These are phyloP conservation scores for Polyporus arcularius DNA, from an alignment of 768 basidiomycete genomes.

Conservation along the genomic window DNA sequence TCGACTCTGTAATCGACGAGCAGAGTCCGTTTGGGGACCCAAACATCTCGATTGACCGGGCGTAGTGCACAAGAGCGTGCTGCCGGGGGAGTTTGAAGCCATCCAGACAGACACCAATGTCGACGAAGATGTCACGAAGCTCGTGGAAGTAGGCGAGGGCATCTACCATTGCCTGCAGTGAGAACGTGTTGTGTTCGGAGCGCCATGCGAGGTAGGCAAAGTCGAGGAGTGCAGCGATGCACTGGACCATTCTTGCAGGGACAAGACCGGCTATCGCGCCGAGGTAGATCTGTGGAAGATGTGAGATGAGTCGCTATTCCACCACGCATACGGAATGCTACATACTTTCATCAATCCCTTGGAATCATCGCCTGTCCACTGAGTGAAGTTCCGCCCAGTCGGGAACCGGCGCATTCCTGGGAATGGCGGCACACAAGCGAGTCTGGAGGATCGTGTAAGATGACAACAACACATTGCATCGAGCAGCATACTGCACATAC, in stretches of 20 bases:
- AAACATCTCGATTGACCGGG: slow-evolving; percentile 15
- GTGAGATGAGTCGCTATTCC: slow-evolving; percentile 16
- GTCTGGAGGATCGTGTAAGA: too few species aligned
- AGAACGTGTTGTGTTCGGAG: not conserved
- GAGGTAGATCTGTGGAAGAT: slow-evolving; percentile 22
- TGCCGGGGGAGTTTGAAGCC: slow-evolving; percentile 23
- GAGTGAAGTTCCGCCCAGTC: too few species aligned
- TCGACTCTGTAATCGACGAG: slow-evolving; percentile 28
- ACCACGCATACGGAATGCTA: slow-evolving; percentile 17
- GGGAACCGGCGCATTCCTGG: too few species aligned
- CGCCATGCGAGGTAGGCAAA: slow-evolving; percentile 25
- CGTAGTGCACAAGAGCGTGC: slow-evolving; percentile 23
- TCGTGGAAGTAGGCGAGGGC: slow-evolving; percentile 17
- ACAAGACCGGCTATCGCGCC: slow-evolving; percentile 17
- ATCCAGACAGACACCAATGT: slow-evolving; percentile 1
- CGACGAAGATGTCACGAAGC: slow-evolving; percentile 13
- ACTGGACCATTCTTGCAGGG: slow-evolving; percentile 12
- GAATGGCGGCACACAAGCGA: too few species aligned
- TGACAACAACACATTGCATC: too few species aligned
- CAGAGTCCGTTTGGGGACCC: slow-evolving; percentile 28
- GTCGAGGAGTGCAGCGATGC: slow-evolving; percentile 15
- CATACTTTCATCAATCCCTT: too few species aligned
- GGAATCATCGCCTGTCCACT: too few species aligned
- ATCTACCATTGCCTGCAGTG: slow-evolving; percentile 5
- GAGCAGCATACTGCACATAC: too few species aligned